phyloP scores from a whole-genome alignment of 257 asterid species.

The Fraxinus pennsylvanica region DNA sequence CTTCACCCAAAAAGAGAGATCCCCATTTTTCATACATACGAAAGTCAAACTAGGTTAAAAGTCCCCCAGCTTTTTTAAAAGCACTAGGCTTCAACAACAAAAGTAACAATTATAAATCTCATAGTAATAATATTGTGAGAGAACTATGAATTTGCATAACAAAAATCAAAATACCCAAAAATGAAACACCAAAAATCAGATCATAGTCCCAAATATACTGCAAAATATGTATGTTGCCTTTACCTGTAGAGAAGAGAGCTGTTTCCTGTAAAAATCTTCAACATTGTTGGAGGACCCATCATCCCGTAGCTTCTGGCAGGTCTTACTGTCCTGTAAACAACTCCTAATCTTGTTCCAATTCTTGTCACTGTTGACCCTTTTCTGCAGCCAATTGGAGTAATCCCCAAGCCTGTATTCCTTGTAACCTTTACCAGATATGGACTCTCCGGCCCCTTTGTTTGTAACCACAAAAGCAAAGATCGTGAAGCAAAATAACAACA shows the following conservation, averaged over 20 bases:
- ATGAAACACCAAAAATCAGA: neutral
- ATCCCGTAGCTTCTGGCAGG: conserved; percentile 58
- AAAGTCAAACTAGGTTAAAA: conserved; percentile 23
- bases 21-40: neutral
- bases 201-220: neutral
- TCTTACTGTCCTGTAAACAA: conserved; percentile 64
- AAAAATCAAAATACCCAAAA: conserved; percentile 1
- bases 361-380: conserved; percentile 46
- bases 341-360: conserved; percentile 69
- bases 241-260: conserved; percentile 83
- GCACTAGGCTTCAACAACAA: neutral
- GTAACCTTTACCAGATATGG: conserved; percentile 58
- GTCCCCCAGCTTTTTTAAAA: conserved; percentile 31
- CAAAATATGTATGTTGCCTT: neutral
- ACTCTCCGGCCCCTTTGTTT: conserved; percentile 79
- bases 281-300: conserved; percentile 36
- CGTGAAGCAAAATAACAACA: conserved; percentile 68
- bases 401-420: conserved; percentile 84
- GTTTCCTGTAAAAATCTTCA: conserved; percentile 40
- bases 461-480: conserved; percentile 93
- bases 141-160: neutral
- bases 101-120: conserved; percentile 7
- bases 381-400: conserved; percentile 85
- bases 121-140: neutral
- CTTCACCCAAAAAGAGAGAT: conserved; percentile 4